phyloP scores from a whole-genome alignment of 2,329 filamentous ascomycete genomes.

The Didymella pinodella region DNA sequence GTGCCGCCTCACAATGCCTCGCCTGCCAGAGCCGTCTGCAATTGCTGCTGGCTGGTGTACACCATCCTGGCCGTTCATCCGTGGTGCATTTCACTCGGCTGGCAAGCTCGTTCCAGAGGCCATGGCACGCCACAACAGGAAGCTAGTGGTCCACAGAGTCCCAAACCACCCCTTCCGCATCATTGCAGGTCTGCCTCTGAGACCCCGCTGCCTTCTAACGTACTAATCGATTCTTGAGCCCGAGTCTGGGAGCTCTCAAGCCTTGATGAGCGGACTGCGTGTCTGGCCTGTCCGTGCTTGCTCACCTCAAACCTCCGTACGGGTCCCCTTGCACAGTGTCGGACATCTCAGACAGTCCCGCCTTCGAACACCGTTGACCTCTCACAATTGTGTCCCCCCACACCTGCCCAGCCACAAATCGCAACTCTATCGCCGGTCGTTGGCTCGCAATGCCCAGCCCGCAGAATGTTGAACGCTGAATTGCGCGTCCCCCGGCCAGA shows the following conservation, averaged over 20 bases:
- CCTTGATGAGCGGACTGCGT: constrained; percentile 14
- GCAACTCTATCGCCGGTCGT: constrained; percentile 10
- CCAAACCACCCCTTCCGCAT: constrained; percentile 6
- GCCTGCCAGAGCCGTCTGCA: background rate
- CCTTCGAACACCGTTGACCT: constrained; percentile 6
- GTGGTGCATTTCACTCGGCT: constrained; percentile 14
- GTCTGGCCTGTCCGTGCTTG: constrained; percentile 14
- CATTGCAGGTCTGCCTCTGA: constrained; percentile 12
- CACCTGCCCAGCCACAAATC: constrained; percentile 11
- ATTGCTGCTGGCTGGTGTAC: constrained; percentile 9
- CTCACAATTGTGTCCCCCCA: constrained; percentile 6
- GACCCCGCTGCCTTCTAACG: constrained; percentile 4
- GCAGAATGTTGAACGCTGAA: constrained; percentile 19
- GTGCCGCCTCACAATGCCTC: constrained; percentile 17
- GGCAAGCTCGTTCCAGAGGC: constrained; percentile 11
- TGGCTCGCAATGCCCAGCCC: constrained; percentile 10
- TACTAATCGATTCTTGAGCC: constrained; percentile 10
- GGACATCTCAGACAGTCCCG: constrained; percentile 16
- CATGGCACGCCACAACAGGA: constrained; percentile 11
- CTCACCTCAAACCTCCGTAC: constrained; percentile 4
- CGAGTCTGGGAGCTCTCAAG: background rate
- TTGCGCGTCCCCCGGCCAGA: constrained; percentile 20
- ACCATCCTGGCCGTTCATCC: constrained; percentile 14
- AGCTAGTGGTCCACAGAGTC: constrained; percentile 1
- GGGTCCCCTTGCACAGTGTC: constrained; percentile 13